Conservation (phyloP, 176 grass and related monocot species). For the Juncus inflexus region DNA sequence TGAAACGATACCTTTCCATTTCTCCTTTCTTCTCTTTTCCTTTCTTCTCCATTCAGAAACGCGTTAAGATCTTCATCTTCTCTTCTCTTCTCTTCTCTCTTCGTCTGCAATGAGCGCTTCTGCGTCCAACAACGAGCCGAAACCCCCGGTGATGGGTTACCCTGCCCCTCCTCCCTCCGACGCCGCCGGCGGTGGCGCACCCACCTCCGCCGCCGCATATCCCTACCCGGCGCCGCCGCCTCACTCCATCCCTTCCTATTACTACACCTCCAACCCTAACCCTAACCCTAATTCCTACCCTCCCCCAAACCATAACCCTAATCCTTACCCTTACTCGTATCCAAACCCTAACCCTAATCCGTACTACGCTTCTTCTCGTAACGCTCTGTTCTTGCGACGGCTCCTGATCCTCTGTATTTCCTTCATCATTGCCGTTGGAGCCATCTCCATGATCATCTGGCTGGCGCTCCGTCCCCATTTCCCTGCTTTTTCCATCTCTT, state of each 20-base stretch:
- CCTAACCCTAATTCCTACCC: constrained; percentile 38
- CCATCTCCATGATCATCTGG: constrained; percentile 70
- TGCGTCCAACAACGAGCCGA: constrained; percentile 26
- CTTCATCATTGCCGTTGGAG: constrained; percentile 60
- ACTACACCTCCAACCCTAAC: constrained; percentile 26
- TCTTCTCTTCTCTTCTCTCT: neutral
- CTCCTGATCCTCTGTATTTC: constrained; percentile 47
- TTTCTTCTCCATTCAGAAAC: neutral
- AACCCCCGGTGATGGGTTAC: constrained; percentile 63
- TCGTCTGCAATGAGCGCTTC: constrained; percentile 15
- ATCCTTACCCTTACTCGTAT: neutral
- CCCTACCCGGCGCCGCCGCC: constrained; percentile 34
- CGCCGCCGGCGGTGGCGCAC: neutral
- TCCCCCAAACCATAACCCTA: constrained; percentile 36
- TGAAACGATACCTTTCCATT: too few relatives aligned
- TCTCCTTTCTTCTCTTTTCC: constrained; percentile 4
- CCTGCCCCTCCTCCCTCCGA: constrained; percentile 20
- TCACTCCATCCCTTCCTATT: constrained; percentile 18
- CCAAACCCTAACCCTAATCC: constrained; percentile 25
- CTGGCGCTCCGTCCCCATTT: constrained; percentile 71
- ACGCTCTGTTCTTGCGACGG: constrained; percentile 53
- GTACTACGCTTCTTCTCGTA: constrained; percentile 21
- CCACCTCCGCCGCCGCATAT: constrained; percentile 24
- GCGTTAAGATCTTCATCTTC: neutral
- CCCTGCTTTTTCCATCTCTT: constrained; percentile 55